A percentile compares a stretch with the other conserved stretches of the same genome.
These are phyloP conservation scores for Candida pseudofarinosa DNA, from an alignment of 805 yeast species.

Conservation along the genomic window DNA sequence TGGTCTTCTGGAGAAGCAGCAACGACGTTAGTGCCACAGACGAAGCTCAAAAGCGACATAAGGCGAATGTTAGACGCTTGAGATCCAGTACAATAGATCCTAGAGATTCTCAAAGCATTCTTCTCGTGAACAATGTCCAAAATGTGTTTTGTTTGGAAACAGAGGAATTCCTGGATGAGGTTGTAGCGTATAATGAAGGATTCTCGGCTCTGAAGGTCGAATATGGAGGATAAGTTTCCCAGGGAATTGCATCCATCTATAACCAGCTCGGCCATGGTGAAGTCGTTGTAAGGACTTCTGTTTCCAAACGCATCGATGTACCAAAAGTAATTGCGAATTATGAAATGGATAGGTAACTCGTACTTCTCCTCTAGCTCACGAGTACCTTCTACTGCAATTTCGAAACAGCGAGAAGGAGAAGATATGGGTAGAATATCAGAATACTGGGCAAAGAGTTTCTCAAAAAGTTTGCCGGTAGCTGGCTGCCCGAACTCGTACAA, in stretches of 20 bases:
- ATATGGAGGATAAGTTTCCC: constrained; percentile 5
- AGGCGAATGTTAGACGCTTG: constrained; percentile 48
- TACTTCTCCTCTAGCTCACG: constrained; percentile 14
- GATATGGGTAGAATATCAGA: constrained; percentile 4
- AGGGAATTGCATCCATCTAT: constrained; percentile 41
- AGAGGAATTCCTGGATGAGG: constrained; percentile 46
- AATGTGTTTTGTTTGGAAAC: constrained; percentile 46
- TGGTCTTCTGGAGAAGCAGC: background rate
- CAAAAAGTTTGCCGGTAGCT: constrained; percentile 53
- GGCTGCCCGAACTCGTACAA: constrained; percentile 57
- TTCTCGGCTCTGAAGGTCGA: constrained; percentile 3
- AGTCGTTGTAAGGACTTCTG: constrained; percentile 52
- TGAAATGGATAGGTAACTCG: constrained; percentile 13
- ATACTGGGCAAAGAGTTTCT: constrained; percentile 39
- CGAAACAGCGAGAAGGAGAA: constrained; percentile 7
- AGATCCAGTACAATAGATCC: constrained; percentile 48
- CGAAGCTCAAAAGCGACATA: constrained; percentile 12
- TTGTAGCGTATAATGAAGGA: constrained; percentile 39
- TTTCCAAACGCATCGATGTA: constrained; percentile 60
- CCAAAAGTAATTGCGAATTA: constrained; percentile 35
- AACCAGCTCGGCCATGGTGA: constrained; percentile 44
- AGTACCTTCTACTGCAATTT: constrained; percentile 19
- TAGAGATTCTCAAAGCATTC: constrained; percentile 18
- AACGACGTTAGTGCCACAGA: background rate
- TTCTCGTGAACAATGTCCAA: constrained; percentile 15